Base-by-base conservation (phyloP, 2,329 filamentous ascomycete genomes). In the Ciborinia camelliae region DNA sequence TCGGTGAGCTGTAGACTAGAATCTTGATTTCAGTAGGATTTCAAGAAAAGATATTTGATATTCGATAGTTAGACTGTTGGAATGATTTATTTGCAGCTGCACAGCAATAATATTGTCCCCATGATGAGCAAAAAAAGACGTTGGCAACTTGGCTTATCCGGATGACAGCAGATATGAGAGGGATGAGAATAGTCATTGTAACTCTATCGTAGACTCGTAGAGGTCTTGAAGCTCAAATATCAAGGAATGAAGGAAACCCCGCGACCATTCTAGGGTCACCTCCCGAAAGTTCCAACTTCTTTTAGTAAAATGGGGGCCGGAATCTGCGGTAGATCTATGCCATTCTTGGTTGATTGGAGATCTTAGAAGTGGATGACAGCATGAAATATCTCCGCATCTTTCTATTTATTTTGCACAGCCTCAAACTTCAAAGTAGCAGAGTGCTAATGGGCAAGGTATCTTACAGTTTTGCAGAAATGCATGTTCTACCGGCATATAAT, bases 301-400 rank as follows among this genome's bases (percentile, higher is more conserved):
- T 39, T 30, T 8, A 32, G 23, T 45, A 14, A 4, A n/a, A 32
- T 58, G 62, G 43, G 43, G 43, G 52, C 48, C 18, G 37, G 28
- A 41, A 45, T 54, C 37, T 45, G 39, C n/a, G n/a, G 60, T 32
- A 62, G 60, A 62, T 62, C 60, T 55, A 62, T 55, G n/a, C 15
- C 26, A 47, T 35, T 47, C 54, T 47, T 58, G 43, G 14, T 39
- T 59, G 43, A 41, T 50, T 50, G 20, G 37, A 45, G 41, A 58
- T 39, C 54, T 55, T 32, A 39, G 14, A 30, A 39, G n/a, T 63
- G 60, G n/a, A 55, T 47, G 37, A 41, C 37, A 51, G 30, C 39
- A 63, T 57, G 37, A 47, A 37, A 57, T 30, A 63, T 51, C 62
- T 41, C 62, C 43, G 52, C 62, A 51, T 57, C 37, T 51, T 28